Evolutionary conservation across 352 stramenopile species (phyloP), one percentile per base, ranked within the genome.

Genomic region (Phytophthora hibernalis): DNA sequence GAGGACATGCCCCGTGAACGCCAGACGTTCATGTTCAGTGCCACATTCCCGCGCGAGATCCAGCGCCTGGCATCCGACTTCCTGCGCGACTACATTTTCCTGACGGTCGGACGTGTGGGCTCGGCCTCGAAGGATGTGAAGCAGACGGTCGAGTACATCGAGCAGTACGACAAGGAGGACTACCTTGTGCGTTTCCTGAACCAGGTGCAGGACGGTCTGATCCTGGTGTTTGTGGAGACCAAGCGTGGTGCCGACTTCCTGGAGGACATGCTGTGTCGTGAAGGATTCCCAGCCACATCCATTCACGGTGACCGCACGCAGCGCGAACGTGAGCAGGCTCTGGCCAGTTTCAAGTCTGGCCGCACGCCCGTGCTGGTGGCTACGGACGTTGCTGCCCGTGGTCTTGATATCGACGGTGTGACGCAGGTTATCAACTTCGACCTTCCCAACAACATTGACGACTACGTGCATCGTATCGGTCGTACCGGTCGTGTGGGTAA

Each of bases 21-120:
- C 40, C 97, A 99, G 79, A 99, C 97, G 22, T 99, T 99, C 82
- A 99, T 99, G 97, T 99, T 99, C 75, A 98, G 87, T 73, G 98
- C 98, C 2, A 99, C 98, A n/a, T 99, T 99, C 82, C 97, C 98
- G 11, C 83, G 91, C 21, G 95, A 99, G 68, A 99, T 99, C 61
- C 96, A 99, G 84, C 89, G 92, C 26, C 82, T 99, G 6, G 98
- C 98, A 2, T 91, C 88, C 20, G 98, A 99, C 73, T 99, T 99
- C 78, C 79, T 99, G 77, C 76, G 89, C 33, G 95, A 99, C 77
- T 99, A 99, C 78, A 97, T 99, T 70, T 99, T 99, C 80, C 74
- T 99, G 31, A 99, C 97, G 15, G 97, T 99, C 9, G 98, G 98
- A 53, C 90, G 98, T 73, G 98, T 99, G 26, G 98, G 97, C 61